These are phyloP conservation scores for Gossypium mustelinum DNA, from an alignment of 345 rosid genomes.

Conservation along the genomic window DNA sequence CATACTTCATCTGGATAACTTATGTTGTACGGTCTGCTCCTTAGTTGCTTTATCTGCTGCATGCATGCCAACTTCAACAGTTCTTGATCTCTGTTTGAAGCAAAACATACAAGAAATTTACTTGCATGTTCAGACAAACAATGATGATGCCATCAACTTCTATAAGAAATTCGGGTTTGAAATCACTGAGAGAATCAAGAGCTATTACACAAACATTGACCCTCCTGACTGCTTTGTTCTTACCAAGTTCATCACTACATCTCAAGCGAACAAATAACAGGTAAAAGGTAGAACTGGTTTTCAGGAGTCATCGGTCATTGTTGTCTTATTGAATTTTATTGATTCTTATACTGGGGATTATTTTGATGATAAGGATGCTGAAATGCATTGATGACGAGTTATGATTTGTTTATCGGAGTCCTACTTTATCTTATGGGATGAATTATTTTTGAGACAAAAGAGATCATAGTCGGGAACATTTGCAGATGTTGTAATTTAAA, in stretches of 20 bases:
- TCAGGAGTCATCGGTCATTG: neutral
- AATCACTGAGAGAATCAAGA: constrained; percentile 72
- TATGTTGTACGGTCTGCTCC: too few species aligned
- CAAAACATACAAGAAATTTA: constrained; percentile 74
- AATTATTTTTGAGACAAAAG: neutral
- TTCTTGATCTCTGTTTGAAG: constrained; percentile 62
- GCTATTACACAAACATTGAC: constrained; percentile 75
- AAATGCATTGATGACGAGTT: constrained; percentile 12
- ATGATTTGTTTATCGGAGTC: neutral
- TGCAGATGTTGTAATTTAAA: too few species aligned
- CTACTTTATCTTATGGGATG: neutral
- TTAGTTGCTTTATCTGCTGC: too few species aligned
- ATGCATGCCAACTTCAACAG: too few species aligned
- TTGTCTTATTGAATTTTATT: constrained; percentile 7
- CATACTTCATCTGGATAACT: too few species aligned
- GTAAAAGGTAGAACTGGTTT: neutral
- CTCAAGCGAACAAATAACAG: constrained; percentile 48
- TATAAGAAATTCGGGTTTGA: constrained; percentile 91
- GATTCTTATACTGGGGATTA: constrained; percentile 17
- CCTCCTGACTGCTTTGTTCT: constrained; percentile 87
- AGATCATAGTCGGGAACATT: too few species aligned
- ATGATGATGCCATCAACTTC: constrained; percentile 86
- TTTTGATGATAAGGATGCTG: constrained; percentile 10
- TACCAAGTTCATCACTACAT: constrained; percentile 46
- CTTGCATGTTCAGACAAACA: constrained; percentile 95